A percentile compares a stretch with the other conserved stretches of the same genome.
phyloP scores from a whole-genome alignment of 2,329 filamentous ascomycete species.

The Diplodia mutila region DNA sequence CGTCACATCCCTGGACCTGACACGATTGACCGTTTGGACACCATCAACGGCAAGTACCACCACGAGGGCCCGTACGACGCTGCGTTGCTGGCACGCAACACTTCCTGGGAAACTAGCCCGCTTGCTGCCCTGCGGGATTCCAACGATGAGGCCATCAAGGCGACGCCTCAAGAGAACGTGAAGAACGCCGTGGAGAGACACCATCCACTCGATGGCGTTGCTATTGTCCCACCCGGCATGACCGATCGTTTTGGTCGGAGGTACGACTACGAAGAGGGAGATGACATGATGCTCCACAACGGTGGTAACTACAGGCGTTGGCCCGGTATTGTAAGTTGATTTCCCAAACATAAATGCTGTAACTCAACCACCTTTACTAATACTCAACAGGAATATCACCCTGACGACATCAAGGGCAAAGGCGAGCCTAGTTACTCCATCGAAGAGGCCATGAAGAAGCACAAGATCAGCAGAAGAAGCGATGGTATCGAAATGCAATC shows the following conservation, averaged over 20 bases:
- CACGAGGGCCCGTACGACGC: slow-evolving; percentile 92
- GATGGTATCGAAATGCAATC: slow-evolving; percentile 52
- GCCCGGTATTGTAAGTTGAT: slow-evolving; percentile 68
- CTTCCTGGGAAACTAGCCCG: slow-evolving; percentile 64
- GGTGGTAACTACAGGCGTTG: slow-evolving; percentile 81
- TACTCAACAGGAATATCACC: slow-evolving; percentile 61
- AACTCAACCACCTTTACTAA: slow-evolving; percentile 23
- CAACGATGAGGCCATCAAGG: slow-evolving; percentile 76
- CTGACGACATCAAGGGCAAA: slow-evolving; percentile 80
- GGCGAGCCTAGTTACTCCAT: slow-evolving; percentile 75
- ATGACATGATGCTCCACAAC: slow-evolving; percentile 80
- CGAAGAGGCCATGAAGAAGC: slow-evolving; percentile 68
- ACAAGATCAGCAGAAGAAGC: slow-evolving; percentile 49
- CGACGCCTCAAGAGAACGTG: slow-evolving; percentile 79
- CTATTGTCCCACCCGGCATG: slow-evolving; percentile 73
- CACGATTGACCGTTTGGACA: slow-evolving; percentile 79
- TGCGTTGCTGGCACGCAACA: slow-evolving; percentile 74
- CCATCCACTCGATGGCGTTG: slow-evolving; percentile 79
- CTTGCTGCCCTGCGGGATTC: slow-evolving; percentile 74
- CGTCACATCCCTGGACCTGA: slow-evolving; percentile 71
- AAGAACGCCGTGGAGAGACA: slow-evolving; percentile 73
- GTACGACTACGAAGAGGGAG: slow-evolving; percentile 83
- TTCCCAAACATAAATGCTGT: slow-evolving; percentile 6
- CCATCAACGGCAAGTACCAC: slow-evolving; percentile 72
- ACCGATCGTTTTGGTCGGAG: slow-evolving; percentile 68